phyloP scores from a whole-genome alignment of 2,329 filamentous ascomycete genomes.

The Sporothrix pseudoabietina region DNA sequence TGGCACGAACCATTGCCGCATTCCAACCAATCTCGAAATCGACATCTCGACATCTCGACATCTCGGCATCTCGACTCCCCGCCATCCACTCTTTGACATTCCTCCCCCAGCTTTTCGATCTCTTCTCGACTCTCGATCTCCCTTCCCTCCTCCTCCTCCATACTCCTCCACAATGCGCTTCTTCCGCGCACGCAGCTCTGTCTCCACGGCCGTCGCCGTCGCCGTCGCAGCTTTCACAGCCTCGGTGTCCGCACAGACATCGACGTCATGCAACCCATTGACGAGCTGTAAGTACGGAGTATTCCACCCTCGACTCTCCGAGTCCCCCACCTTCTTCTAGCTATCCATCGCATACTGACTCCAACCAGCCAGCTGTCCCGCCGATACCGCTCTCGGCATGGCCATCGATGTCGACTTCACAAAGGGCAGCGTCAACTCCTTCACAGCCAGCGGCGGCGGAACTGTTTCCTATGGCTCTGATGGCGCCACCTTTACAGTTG shows the following conservation, averaged over 20 bases:
- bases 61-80: neutral
- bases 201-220: constrained; percentile 30
- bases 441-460: constrained; percentile 67
- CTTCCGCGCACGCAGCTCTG: constrained; percentile 24
- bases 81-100: neutral
- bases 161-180: constrained; percentile 7
- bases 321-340: no score
- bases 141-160: no score
- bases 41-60: neutral
- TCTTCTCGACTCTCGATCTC: neutral
- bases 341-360: neutral
- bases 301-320: neutral
- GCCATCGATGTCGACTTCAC: constrained; percentile 84
- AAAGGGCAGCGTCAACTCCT: constrained; percentile 74
- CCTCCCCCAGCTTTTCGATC: neutral
- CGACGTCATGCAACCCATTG: constrained; percentile 33
- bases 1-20: neutral
- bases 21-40: neutral
- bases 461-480: constrained; percentile 72
- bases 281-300: constrained; percentile 26
- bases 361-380: constrained; percentile 61
- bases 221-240: constrained; percentile 31
- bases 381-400: constrained; percentile 79
- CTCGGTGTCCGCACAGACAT: constrained; percentile 40
- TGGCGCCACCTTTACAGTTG: constrained; percentile 80